Evolutionary conservation across 805 yeast genomes (phyloP).

Genomic region (Kazachstania africana): DNA sequence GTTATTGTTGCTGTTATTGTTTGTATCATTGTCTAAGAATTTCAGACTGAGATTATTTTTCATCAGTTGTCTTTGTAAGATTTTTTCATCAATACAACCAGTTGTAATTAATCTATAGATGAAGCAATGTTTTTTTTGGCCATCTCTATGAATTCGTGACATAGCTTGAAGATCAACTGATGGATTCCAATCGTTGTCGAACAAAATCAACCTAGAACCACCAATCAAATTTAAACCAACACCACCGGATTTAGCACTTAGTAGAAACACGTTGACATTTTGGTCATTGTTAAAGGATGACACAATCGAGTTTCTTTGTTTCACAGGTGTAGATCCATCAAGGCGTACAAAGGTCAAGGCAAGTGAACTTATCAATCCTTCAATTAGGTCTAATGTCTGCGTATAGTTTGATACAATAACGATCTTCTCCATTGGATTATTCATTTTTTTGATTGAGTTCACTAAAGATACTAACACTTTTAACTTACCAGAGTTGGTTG

Average conservation of each 20-base stretch:
- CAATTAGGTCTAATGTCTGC: constrained; percentile 70
- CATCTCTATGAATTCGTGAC: constrained; percentile 93
- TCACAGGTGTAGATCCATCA: constrained; percentile 76
- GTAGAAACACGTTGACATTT: constrained; percentile 48
- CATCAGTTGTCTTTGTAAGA: constrained; percentile 81
- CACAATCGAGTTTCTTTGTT: constrained; percentile 54
- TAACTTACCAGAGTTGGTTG: constrained; percentile 48
- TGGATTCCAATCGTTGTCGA: constrained; percentile 97
- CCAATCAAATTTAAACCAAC: constrained; percentile 85
- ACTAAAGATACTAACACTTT: constrained; percentile 46
- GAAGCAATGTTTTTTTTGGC: constrained; percentile 67
- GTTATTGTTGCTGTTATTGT: constrained; percentile 20
- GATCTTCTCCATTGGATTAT: constrained; percentile 48
- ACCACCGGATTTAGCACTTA: constrained; percentile 91
- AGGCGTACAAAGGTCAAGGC: constrained; percentile 47
- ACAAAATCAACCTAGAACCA: constrained; percentile 71
- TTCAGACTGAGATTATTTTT: constrained; percentile 69
- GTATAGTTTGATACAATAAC: constrained; percentile 85
- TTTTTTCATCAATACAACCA: constrained; percentile 90
- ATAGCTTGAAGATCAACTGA: constrained; percentile 85
- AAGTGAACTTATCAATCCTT: constrained; percentile 38
- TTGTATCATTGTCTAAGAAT: constrained; percentile 35
- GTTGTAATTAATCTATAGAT: constrained; percentile 77
- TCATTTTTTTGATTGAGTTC: constrained; percentile 30
- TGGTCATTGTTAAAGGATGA: constrained; percentile 48